Evolutionary conservation across 306 rosid species (phyloP).

Genomic region (Castanopsis chinensis): DNA sequence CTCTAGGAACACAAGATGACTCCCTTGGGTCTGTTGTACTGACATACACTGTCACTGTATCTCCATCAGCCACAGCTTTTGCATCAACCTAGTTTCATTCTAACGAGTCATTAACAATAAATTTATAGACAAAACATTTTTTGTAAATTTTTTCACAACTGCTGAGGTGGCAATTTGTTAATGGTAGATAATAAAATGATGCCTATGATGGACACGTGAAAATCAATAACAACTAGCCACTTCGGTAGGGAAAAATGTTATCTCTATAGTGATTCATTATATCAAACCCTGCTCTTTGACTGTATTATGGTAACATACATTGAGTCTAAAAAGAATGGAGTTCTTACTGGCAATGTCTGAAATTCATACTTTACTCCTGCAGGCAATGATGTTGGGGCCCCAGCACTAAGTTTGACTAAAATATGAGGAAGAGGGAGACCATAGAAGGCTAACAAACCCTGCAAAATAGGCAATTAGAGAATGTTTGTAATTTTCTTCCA

Average conservation of each 20-base stretch:
- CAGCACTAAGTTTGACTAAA: slow-evolving; percentile 31
- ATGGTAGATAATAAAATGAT: too few relatives aligned
- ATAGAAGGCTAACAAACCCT: slow-evolving; percentile 71
- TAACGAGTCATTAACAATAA: background rate
- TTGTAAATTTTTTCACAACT: too few relatives aligned
- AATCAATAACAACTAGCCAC: too few relatives aligned
- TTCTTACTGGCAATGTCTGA: slow-evolving; percentile 64
- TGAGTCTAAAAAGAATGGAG: background rate
- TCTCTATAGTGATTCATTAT: background rate
- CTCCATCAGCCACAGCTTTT: slow-evolving; percentile 91
- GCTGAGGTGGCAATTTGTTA: too few relatives aligned
- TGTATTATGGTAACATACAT: background rate
- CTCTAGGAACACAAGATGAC: slow-evolving; percentile 52
- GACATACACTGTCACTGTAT: slow-evolving; percentile 80
- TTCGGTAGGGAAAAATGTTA: too few relatives aligned
- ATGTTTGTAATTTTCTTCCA: background rate
- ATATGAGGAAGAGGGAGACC: slow-evolving; percentile 61
- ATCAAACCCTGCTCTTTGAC: slow-evolving; percentile 11
- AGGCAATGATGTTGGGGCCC: slow-evolving; percentile 52
- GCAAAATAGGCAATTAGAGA: background rate
- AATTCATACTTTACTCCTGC: slow-evolving; percentile 63
- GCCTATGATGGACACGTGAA: too few relatives aligned
- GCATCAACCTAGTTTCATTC: slow-evolving; percentile 60
- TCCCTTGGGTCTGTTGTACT: slow-evolving; percentile 74
- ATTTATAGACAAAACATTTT: too few relatives aligned